A percentile compares a stretch with the other conserved stretches of the same genome.
Conservation (phyloP, 192 early-diverging fungal species). For the Mortierella hygrophila region DNA sequence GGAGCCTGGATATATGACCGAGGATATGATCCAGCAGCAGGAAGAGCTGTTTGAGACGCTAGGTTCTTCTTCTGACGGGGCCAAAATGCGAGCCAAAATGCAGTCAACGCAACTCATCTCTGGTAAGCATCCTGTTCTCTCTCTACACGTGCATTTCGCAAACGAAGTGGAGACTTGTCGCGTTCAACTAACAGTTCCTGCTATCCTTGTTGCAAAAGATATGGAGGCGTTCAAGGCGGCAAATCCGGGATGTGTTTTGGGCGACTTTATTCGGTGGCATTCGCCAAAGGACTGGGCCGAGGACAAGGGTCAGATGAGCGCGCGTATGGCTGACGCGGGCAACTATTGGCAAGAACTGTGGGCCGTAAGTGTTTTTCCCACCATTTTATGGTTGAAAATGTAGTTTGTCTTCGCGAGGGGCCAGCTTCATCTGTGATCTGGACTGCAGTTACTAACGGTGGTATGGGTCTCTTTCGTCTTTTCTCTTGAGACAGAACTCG, state of each 20-base stretch:
- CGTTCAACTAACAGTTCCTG: background rate
- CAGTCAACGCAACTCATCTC: constrained; percentile 82
- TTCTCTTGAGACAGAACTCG: constrained; percentile 27
- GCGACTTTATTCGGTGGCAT: constrained; percentile 96
- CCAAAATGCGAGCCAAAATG: constrained; percentile 78
- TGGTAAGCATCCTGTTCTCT: constrained; percentile 50
- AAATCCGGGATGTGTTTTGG: constrained; percentile 81
- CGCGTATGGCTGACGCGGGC: constrained; percentile 81
- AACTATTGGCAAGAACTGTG: constrained; percentile 94
- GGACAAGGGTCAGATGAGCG: constrained; percentile 74
- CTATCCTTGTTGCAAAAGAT: constrained; percentile 54
- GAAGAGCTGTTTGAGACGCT: constrained; percentile 82
- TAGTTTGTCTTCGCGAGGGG: no score
- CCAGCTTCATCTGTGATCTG: no score
- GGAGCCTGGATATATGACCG: constrained; percentile 85
- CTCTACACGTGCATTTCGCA: background rate
- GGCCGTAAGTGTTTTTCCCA: constrained; percentile 61
- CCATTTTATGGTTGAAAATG: background rate
- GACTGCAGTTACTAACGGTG: background rate
- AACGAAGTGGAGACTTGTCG: background rate
- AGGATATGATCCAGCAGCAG: constrained; percentile 90
- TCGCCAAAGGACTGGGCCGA: constrained; percentile 94
- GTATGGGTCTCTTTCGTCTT: background rate
- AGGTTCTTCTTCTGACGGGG: constrained; percentile 79
- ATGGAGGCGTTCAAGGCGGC: constrained; percentile 97